Percentiles rank a stretch among this genome's conserved stretches.
These are phyloP conservation scores for Candida koratica DNA, from an alignment of 805 yeast species.

Conservation along the genomic window DNA sequence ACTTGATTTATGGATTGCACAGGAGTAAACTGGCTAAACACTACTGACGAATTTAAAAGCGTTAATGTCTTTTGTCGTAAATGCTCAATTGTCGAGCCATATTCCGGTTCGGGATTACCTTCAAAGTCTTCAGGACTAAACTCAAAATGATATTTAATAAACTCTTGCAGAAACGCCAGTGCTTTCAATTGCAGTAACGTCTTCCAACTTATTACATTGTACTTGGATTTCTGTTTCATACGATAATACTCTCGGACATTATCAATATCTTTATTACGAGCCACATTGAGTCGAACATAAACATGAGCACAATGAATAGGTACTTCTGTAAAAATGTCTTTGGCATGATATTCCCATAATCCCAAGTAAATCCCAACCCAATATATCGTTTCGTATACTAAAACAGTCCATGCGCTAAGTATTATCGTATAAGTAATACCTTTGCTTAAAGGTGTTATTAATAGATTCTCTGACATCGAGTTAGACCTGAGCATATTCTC, in stretches of 20 bases:
- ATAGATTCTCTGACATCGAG: constrained; percentile 20
- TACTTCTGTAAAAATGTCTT: constrained; percentile 62
- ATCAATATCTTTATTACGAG: constrained; percentile 16
- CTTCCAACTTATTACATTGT: constrained; percentile 23
- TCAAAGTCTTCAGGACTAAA: constrained; percentile 80
- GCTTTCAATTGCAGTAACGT: constrained; percentile 16
- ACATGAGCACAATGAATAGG: constrained; percentile 81
- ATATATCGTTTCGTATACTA: constrained; percentile 40
- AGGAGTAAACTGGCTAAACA: constrained; percentile 19
- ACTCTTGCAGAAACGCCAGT: constrained; percentile 20
- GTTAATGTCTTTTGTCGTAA: constrained; percentile 54
- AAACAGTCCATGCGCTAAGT: constrained; percentile 20
- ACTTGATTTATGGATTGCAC: constrained; percentile 19
- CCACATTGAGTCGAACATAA: constrained; percentile 49
- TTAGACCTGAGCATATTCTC: constrained; percentile 5
- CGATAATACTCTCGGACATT: constrained; percentile 27
- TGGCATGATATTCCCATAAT: constrained; percentile 49
- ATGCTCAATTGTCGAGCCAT: constrained; percentile 64
- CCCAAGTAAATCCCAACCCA: constrained; percentile 40
- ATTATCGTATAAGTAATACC: constrained; percentile 27
- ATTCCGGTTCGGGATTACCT: constrained; percentile 53
- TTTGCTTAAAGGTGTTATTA: constrained; percentile 24
- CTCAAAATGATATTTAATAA: constrained; percentile 61
- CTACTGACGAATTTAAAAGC: constrained; percentile 45
- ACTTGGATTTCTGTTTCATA: constrained; percentile 24